phyloP scores from a whole-genome alignment of 805 yeast genomes.

The Candida odintsovae region DNA sequence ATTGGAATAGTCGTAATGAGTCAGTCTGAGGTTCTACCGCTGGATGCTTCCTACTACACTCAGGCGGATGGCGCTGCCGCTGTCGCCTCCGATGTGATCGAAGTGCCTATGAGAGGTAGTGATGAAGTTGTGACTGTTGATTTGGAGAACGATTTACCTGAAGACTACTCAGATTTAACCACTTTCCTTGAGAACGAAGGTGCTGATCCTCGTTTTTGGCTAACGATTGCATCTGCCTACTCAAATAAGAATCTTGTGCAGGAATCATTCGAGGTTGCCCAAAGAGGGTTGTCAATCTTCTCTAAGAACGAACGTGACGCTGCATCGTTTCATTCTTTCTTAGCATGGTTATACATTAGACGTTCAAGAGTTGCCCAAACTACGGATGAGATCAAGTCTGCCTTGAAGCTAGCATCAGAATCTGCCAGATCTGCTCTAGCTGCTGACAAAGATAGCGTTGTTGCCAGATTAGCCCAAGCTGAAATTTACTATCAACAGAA shows the following conservation, averaged over 20 bases:
- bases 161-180: conserved; percentile 80
- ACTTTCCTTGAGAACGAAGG: conserved; percentile 75
- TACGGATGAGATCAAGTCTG: conserved; percentile 23
- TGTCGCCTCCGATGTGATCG: conserved; percentile 18
- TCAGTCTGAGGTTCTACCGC: conserved; percentile 3
- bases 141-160: conserved; percentile 76
- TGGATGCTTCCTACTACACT: conserved; percentile 7
- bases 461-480: conserved; percentile 61
- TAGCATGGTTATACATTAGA: conserved; percentile 68
- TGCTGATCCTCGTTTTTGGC: conserved; percentile 75
- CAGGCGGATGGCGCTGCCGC: background rate
- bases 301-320: conserved; percentile 21
- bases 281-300: conserved; percentile 5
- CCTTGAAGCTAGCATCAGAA: conserved; percentile 36
- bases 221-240: conserved; percentile 76
- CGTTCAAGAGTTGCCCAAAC: conserved; percentile 28
- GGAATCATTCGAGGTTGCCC: conserved; percentile 42
- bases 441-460: conserved; percentile 39
- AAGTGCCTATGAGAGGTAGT: conserved; percentile 68
- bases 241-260: conserved; percentile 50
- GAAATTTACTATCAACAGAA: conserved; percentile 53
- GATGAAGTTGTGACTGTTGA: conserved; percentile 87
- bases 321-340: conserved; percentile 54
- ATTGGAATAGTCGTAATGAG: conserved; percentile 1
- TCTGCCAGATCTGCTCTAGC: conserved; percentile 43